Base-by-base conservation (phyloP, 495 filamentous ascomycete species). In the Aeminium ludgeri region DNA sequence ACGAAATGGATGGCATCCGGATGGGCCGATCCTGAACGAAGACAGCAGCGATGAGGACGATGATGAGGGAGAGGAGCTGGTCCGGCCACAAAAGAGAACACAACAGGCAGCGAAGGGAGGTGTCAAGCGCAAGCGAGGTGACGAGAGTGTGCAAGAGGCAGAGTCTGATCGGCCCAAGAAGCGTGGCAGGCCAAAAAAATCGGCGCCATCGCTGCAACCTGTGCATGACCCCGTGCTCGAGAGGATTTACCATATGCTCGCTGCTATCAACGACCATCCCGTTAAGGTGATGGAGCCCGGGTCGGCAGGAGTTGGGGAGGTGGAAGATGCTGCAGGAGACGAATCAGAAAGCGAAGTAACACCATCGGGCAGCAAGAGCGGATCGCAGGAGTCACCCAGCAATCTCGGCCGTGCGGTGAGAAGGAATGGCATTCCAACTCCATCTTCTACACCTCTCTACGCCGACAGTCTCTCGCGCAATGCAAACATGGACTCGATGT, bases 1-100 rank as follows among this genome's bases (percentile, higher is more conserved):
- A 41, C 64, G 69, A 20, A 93, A 91, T 59, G 91, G 89, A 6
- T 97, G 91, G 91, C 65, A 72, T 38, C 49, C 52, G 25, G 20
- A 20, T 4, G 48, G 48, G 12, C 44, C 48, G 23, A 3, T 47
- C 1, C 16, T 51, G 30, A 41, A 39, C 35, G 48, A 52, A 1
- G 39, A 52, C 25, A 49, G 38, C 11, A 34, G 27, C 30, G 53
- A 53, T 6, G 46, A 50, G 13, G 50, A 50, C 1, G 38, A 46
- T 6, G 50, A 50, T 1, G 51, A 45, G 20, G 52, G 48, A 12
- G 49, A 35, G 25, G 11, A 30, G 17, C 2, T 37, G 32, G 15
- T 17, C 3, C 2, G 20, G 23, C 27, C 37, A 19, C 34, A 34
- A 28, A 34, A 18, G 23, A 29, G 6, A 34, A 10, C 2, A 17